A percentile compares a stretch with the other conserved stretches of the same genome.
phyloP scores from a whole-genome alignment of 345 rosid genomes.

The Angophora floribunda region DNA sequence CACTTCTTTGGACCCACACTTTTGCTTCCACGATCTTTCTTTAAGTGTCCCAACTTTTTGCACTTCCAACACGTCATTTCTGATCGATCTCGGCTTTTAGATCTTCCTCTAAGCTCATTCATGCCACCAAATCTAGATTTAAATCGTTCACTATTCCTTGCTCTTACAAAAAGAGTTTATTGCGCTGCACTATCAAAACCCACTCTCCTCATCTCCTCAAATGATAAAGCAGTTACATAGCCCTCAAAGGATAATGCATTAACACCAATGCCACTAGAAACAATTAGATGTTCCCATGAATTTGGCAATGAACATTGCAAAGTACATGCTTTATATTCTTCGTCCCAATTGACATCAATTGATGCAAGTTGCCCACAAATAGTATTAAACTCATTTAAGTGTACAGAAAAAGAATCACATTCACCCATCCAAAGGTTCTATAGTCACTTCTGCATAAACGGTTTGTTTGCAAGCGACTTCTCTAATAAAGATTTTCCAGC shows the following conservation, averaged over 20 bases:
- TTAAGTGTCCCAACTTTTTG: too few species aligned
- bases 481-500: neutral
- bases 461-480: neutral
- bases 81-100: too few species aligned
- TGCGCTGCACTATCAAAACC: neutral
- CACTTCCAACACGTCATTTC: neutral
- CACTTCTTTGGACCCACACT: neutral
- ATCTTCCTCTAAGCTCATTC: neutral
- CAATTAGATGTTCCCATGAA: neutral
- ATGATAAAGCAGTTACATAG: too few species aligned
- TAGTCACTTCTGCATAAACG: too few species aligned
- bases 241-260: neutral
- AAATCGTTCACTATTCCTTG: too few species aligned
- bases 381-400: neutral
- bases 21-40: neutral
- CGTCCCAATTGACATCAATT: too few species aligned
- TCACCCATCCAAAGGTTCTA: neutral
- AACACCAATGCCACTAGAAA: too few species aligned
- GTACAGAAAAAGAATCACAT: neutral
- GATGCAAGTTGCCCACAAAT: neutral
- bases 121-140: neutral
- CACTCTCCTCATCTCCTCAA: neutral
- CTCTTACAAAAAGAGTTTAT: neutral
- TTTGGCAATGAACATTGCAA: neutral
- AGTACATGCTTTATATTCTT: too few species aligned